phyloP scores from a whole-genome alignment of 306 rosid species.

The Acacia melanoxylon region DNA sequence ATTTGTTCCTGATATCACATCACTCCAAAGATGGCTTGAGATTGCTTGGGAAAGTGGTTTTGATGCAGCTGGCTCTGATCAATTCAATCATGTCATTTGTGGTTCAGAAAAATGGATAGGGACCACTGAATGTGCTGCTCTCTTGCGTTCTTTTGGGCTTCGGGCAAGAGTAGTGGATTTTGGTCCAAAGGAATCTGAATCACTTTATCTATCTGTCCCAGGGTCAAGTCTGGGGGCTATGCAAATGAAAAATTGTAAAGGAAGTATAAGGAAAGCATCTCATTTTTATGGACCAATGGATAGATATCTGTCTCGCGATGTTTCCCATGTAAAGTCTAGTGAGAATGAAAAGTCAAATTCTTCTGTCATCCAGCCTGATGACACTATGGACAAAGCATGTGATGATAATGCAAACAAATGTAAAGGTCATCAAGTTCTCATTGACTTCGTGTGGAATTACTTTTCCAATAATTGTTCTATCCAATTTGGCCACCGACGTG shows the following conservation, averaged over 20 bases:
- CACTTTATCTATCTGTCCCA: slow-evolving; percentile 55
- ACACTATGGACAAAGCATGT: slow-evolving; percentile 13
- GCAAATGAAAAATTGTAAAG: slow-evolving; percentile 21
- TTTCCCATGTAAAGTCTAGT: slow-evolving; percentile 32
- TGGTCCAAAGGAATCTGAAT: slow-evolving; percentile 68
- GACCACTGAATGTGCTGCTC: slow-evolving; percentile 80
- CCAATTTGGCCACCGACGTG: slow-evolving; percentile 38
- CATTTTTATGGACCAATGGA: slow-evolving; percentile 47
- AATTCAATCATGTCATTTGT: slow-evolving; percentile 53
- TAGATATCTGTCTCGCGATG: slow-evolving; percentile 33
- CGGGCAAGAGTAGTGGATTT: slow-evolving; percentile 78
- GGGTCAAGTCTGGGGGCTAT: slow-evolving; percentile 51
- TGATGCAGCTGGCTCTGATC: slow-evolving; percentile 67
- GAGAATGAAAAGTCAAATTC: slow-evolving; percentile 27
- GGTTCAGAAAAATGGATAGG: slow-evolving; percentile 77
- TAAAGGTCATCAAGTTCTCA: slow-evolving; percentile 63
- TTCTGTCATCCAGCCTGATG: slow-evolving; percentile 16
- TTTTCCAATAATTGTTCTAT: slow-evolving; percentile 51
- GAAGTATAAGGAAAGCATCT: slow-evolving; percentile 34
- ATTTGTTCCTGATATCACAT: slow-evolving; percentile 72
- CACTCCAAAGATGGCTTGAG: slow-evolving; percentile 91
- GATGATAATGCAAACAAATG: slow-evolving; percentile 26
- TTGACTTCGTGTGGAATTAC: slow-evolving; percentile 88
- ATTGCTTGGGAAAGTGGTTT: slow-evolving; percentile 90
- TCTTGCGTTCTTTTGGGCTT: slow-evolving; percentile 73